Percentiles rank a stretch among this genome's conserved stretches.
phyloP scores from a whole-genome alignment of 2,329 filamentous ascomycete genomes.

The Colletotrichum cuscutae region DNA sequence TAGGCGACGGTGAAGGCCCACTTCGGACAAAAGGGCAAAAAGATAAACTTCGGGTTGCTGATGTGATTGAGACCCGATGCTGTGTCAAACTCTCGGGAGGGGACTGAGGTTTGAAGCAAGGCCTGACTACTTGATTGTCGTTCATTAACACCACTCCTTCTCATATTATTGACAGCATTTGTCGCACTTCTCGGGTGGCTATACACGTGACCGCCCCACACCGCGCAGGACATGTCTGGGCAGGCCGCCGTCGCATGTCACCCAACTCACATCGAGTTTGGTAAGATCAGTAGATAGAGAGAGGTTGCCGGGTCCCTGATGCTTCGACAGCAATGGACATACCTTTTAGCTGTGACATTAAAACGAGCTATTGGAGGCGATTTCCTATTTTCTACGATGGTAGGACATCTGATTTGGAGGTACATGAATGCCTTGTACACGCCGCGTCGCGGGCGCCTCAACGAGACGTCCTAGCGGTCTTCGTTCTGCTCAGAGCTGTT shows the following conservation, averaged over 20 bases:
- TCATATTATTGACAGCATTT: background rate
- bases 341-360: background rate
- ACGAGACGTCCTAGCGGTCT: background rate
- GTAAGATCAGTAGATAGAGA: too few species aligned
- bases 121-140: background rate
- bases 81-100: background rate
- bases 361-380: background rate
- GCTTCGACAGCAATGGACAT: too few species aligned
- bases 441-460: background rate
- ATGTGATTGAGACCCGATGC: background rate
- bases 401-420: background rate
- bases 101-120: background rate
- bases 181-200: background rate
- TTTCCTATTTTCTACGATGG: background rate
- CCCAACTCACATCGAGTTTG: background rate
- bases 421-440: background rate
- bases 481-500: conserved; percentile 53
- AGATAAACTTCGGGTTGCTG: background rate
- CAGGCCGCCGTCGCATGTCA: background rate
- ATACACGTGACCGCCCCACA: background rate
- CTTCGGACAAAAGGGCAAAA: background rate
- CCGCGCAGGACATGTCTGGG: background rate
- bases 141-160: background rate
- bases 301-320: too few species aligned
- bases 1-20: background rate